Percentiles rank a stretch among this genome's conserved stretches.
Conservation (phyloP, 78 protist species). For the Dictyostelium discoideum region DNA sequence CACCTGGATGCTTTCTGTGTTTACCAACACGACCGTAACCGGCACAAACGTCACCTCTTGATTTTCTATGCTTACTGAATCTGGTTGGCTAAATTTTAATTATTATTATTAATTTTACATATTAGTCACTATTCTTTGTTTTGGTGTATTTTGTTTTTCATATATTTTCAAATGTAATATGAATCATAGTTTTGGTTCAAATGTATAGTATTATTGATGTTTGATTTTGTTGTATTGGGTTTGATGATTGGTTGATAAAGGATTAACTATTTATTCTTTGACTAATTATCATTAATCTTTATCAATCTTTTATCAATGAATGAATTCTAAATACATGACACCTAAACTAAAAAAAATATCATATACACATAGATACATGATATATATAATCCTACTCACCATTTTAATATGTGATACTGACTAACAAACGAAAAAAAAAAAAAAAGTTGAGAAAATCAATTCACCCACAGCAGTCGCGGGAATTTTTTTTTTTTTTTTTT, state of each 20-base stretch:
- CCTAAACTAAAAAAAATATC: not conserved
- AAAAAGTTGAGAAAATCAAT: not conserved
- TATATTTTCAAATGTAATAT: too few relatives aligned
- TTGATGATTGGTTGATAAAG: too few relatives aligned
- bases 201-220: too few relatives aligned
- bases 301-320: not conserved
- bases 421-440: not conserved
- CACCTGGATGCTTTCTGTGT: conserved; percentile 99
- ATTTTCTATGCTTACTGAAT: conserved; percentile 79
- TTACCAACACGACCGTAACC: conserved; percentile 94
- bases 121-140: not conserved
- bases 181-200: too few relatives aligned
- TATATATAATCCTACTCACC: not conserved
- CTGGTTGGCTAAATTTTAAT: conserved; percentile 67
- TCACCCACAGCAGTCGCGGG: not conserved
- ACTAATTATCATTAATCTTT: not conserved
- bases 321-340: not conserved
- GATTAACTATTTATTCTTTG: too few relatives aligned
- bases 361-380: not conserved
- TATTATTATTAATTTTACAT: not conserved
- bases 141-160: too few relatives aligned
- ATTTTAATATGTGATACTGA: not conserved
- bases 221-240: too few relatives aligned
- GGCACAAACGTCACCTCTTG: conserved; percentile 85
- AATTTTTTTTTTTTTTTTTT: too few relatives aligned